phyloP scores from a whole-genome alignment of 768 basidiomycete species.

The Rhizopogon rudus region DNA sequence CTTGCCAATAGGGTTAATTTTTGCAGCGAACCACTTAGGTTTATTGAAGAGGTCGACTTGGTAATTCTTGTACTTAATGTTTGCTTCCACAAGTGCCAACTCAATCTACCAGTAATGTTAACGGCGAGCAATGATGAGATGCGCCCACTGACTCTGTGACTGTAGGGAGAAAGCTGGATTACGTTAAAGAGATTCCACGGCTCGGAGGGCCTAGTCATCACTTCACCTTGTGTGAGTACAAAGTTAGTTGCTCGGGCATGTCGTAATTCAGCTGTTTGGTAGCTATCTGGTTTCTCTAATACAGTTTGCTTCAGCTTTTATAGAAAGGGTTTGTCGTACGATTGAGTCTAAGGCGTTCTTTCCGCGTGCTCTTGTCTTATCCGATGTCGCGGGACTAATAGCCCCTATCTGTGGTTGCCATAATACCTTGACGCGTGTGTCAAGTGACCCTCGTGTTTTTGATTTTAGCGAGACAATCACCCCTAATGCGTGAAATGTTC shows the following conservation, averaged over 20 bases:
- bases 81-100: slow-evolving; percentile 53
- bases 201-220: background rate
- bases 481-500: no score
- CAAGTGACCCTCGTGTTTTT: background rate
- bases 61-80: slow-evolving; percentile 40
- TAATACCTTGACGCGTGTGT: background rate
- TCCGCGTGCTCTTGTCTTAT: no score
- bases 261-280: background rate
- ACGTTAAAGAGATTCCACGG: background rate
- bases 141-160: slow-evolving; percentile 39
- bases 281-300: background rate
- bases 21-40: slow-evolving; percentile 59
- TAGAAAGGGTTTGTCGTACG: background rate
- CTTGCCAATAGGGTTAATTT: slow-evolving; percentile 62
- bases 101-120: slow-evolving; percentile 34
- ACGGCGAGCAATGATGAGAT: background rate
- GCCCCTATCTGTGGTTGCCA: no score
- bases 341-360: background rate
- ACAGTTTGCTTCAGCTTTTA: background rate
- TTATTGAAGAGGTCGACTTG: slow-evolving; percentile 59
- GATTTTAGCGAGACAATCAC: no score
- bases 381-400: no score
- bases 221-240: background rate
- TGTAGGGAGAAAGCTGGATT: slow-evolving; percentile 46
- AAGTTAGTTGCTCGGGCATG: background rate